phyloP scores from a whole-genome alignment of 768 basidiomycete genomes.

The Holtermanniella nyarrowii region DNA sequence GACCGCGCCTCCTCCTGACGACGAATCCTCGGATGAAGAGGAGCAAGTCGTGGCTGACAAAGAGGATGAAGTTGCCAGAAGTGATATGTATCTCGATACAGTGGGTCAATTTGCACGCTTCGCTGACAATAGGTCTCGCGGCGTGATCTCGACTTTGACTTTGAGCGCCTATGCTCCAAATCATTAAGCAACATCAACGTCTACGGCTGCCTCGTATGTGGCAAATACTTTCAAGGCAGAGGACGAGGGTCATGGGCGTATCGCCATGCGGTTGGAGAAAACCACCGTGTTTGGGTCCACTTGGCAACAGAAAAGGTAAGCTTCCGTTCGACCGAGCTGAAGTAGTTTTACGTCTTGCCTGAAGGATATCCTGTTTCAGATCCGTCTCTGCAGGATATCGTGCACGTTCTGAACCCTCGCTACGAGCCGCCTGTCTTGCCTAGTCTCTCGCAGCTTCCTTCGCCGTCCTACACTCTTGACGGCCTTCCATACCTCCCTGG shows the following conservation, averaged over 20 bases:
- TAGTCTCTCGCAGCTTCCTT: constrained; percentile 29
- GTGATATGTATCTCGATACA: constrained; percentile 90
- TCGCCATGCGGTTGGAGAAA: constrained; percentile 91
- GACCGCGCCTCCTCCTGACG: no score
- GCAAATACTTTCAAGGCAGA: constrained; percentile 97
- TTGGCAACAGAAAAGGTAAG: constrained; percentile 80
- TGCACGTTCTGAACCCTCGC: constrained; percentile 76
- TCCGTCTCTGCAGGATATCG: constrained; percentile 90
- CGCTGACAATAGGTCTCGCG: constrained; percentile 65
- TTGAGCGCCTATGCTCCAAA: constrained; percentile 96
- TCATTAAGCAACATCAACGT: constrained; percentile 93
- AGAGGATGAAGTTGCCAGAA: constrained; percentile 43
- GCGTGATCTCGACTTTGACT: constrained; percentile 87
- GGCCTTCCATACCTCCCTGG: constrained; percentile 79
- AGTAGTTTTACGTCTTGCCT: constrained; percentile 87
- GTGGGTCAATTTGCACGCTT: constrained; percentile 45
- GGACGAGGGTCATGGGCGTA: constrained; percentile 91
- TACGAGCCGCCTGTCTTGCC: constrained; percentile 62
- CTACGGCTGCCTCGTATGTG: constrained; percentile 94
- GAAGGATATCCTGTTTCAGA: constrained; percentile 95
- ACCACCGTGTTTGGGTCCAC: constrained; percentile 97
- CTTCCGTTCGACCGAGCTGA: not conserved
- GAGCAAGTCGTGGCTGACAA: constrained; percentile 22
- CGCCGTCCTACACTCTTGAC: constrained; percentile 70
- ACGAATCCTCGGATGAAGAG: no score